Percentiles rank a stretch among this genome's conserved stretches.
These are phyloP conservation scores for Albugo candida DNA, from an alignment of 352 stramenopile genomes.

Conservation along the genomic window DNA sequence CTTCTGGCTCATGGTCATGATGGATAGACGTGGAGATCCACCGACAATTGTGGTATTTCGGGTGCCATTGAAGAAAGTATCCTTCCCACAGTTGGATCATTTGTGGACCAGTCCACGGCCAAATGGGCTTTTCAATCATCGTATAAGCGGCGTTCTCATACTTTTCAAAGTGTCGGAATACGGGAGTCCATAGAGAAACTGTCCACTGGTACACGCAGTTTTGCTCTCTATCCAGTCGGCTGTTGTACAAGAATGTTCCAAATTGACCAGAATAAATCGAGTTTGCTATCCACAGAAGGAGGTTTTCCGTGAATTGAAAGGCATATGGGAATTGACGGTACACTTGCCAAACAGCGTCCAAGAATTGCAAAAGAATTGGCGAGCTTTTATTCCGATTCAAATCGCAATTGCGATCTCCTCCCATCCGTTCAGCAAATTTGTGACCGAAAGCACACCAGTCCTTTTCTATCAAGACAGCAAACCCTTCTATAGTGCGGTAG, in stretches of 20 bases:
- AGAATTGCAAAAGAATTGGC: constrained; percentile 74
- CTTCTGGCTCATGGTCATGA: constrained; percentile 3
- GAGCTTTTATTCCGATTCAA: constrained; percentile 55
- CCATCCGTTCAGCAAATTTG: constrained; percentile 56
- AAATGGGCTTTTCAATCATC: constrained; percentile 30
- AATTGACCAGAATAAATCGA: constrained; percentile 60
- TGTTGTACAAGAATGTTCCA: constrained; percentile 69
- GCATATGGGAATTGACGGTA: constrained; percentile 52
- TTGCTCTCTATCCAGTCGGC: constrained; percentile 36
- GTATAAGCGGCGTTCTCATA: constrained; percentile 38
- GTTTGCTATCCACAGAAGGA: constrained; percentile 65
- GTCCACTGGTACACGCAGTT: constrained; percentile 31
- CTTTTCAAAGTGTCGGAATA: constrained; percentile 23
- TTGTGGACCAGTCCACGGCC: constrained; percentile 60
- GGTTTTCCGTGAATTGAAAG: constrained; percentile 77
- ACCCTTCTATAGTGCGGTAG: constrained; percentile 70
- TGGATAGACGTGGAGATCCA: constrained; percentile 40
- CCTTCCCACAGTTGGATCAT: constrained; percentile 65
- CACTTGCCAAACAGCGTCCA: constrained; percentile 73
- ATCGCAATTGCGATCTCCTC: constrained; percentile 53
- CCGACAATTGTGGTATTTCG: constrained; percentile 60
- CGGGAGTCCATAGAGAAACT: constrained; percentile 64
- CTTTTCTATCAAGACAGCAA: constrained; percentile 67
- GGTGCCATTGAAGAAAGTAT: constrained; percentile 77
- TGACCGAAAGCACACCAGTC: constrained; percentile 76